Base-by-base conservation (phyloP, 176 grass and related monocot species). In the Panicum miliaceum region DNA sequence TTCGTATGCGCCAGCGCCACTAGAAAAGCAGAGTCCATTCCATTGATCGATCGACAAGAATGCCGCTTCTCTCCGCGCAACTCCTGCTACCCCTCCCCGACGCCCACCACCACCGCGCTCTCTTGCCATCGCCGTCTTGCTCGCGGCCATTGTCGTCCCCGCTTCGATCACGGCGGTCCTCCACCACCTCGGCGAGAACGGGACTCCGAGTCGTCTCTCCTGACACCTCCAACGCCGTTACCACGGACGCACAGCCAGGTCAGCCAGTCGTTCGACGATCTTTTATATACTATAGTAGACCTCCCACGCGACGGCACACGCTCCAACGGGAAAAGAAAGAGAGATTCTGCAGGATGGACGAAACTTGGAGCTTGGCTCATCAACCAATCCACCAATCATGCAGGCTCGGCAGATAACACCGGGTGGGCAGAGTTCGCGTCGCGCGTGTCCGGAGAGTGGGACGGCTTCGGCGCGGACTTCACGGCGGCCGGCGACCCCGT, bases 391-490 rank as follows among this genome's bases (percentile, higher is more conserved):
- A 12, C 25, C 22, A 4, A 12, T n/a, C n/a, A 11, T 20, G 57
- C 57, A 60, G 57, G n/a, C 26, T 26, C 26, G 22, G 54, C 37
- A 57, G 63, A 48, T 23, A 78, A 43, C 37, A 42, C 7, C 48
- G 27, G 25, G 22, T 95, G 96, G 96, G 83, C 51, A 0, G 91
- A 66, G 67, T 98, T 98, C 82, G 93, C 93, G 4, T 73, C 79
- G 83, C 78, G 81, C 18, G 93, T 98, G 63, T 95, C 96, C 19
- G 96, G 93, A 18, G 93, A 98, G 84, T 98, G 96, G 96, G 96
- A 95, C 71, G 96, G 96, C 75, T 95, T 79, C 86, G 89, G 87
- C 20, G 96, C 91, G 6, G 96, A 98, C 12, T 98, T 98, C 91
- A 95, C 91, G 0, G 46, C 82, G 11, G 52, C 71, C 13, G 96